These are phyloP conservation scores for Jimgerdemannia flammicorona DNA, from an alignment of 192 early-diverging fungal genomes.

Conservation along the genomic window DNA sequence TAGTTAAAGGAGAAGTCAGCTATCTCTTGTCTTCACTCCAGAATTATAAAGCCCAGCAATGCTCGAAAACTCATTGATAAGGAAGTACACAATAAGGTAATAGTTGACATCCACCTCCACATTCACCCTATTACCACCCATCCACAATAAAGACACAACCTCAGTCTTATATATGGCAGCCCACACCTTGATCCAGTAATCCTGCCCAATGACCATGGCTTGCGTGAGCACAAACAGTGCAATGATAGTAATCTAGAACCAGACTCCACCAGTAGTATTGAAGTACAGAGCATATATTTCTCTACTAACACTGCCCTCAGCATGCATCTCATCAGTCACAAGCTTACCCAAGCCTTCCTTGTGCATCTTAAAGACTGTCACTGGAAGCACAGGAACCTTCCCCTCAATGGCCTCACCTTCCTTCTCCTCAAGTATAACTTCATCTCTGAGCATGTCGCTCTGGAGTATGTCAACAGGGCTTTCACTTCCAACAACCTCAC, in stretches of 20 bases:
- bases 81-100: slow-evolving; percentile 61
- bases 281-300: slow-evolving; percentile 79
- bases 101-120: slow-evolving; percentile 41
- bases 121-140: background rate
- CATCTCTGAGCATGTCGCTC: slow-evolving; percentile 38
- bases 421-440: slow-evolving; percentile 22
- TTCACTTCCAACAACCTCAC: slow-evolving; percentile 51
- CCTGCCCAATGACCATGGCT: slow-evolving; percentile 39
- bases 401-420: slow-evolving; percentile 41
- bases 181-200: slow-evolving; percentile 68
- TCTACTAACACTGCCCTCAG: slow-evolving; percentile 73
- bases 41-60: too few relatives aligned
- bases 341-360: slow-evolving; percentile 51
- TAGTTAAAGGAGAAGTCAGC: too few relatives aligned
- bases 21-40: too few relatives aligned
- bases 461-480: slow-evolving; percentile 40
- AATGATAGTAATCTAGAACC: slow-evolving; percentile 57
- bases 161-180: slow-evolving; percentile 27
- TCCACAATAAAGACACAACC: background rate
- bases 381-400: slow-evolving; percentile 26
- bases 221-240: slow-evolving; percentile 41
- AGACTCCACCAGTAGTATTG: slow-evolving; percentile 57
- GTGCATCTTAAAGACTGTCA: slow-evolving; percentile 24
- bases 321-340: slow-evolving; percentile 81
- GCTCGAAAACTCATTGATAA: slow-evolving; percentile 35